Evolutionary conservation across 345 rosid genomes (phyloP), one percentile per base, ranked within the genome.

Genomic region (Abelmoschus esculentus): DNA sequence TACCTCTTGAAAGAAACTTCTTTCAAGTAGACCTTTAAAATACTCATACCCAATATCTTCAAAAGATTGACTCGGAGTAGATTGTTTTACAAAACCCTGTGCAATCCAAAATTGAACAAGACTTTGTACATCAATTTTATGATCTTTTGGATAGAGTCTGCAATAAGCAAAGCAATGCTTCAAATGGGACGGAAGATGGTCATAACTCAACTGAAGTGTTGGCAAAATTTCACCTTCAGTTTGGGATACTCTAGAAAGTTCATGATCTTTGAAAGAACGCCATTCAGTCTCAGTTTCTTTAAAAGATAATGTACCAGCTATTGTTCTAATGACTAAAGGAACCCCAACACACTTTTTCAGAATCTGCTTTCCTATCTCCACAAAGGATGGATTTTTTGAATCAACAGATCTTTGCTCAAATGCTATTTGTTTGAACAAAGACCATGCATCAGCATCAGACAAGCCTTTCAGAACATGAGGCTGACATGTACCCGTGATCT

Each of bases 91-190:
- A 1, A 57, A 57, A 11, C 36, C 61, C 26, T 22, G 60, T 26
- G 60, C 60, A 56, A 56, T 26, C 32, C 60, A 56, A 56, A 56
- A 9, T 11, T 26, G 31, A 56, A 56, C 28, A 1, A 26, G n/a
- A 26, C 7, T 28, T 3, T 12, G 34, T 28, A 28, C 61, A 11
- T 12, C 2, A 28, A 57, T 26, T 3, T 4, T 11, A 5, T 12
- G 7, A 5, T 57, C 61, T 57, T 57, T 57, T 57, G 61, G 61
- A 12, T 57, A 57, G 0, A 57, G 15, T 11, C 36, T 12, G 4
- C n/a, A 57, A 57, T 57, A 57, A 57, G 61, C 61, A 57, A 57
- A 57, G 15, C 60, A 56, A 10, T 22, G 60, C 36, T 57, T 57
- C 61, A 57, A 28, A 11, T 57, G 61, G 1, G 36, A 57, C 11